phyloP scores from a whole-genome alignment of 768 basidiomycete species.

The Harrya chromipes region DNA sequence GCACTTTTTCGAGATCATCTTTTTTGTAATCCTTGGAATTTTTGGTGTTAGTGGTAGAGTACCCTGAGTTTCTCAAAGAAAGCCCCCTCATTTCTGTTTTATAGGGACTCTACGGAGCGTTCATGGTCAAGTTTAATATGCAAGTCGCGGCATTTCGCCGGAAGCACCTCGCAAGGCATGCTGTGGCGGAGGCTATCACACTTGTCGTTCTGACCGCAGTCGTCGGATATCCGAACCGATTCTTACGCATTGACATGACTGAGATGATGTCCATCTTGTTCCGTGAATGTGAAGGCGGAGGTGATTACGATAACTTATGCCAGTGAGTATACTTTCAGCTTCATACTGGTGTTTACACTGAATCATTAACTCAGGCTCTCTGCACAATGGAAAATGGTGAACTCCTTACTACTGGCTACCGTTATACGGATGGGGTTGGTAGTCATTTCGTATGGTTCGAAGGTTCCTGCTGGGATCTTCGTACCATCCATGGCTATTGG shows the following conservation, averaged over 20 bases:
- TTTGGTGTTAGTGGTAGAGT: slow-evolving; percentile 70
- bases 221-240: slow-evolving; percentile 92
- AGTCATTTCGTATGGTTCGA: slow-evolving; percentile 91
- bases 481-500: slow-evolving; percentile 99
- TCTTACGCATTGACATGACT: slow-evolving; percentile 96
- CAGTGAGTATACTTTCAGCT: slow-evolving; percentile 59
- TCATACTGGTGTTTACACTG: slow-evolving; percentile 1
- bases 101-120: slow-evolving; percentile 95
- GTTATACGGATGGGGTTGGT: slow-evolving; percentile 84
- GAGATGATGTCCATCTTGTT: slow-evolving; percentile 94
- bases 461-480: slow-evolving; percentile 97
- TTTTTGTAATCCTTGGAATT: slow-evolving; percentile 91
- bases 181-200: slow-evolving; percentile 83
- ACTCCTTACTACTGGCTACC: slow-evolving; percentile 88
- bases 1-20: slow-evolving; percentile 99
- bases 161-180: slow-evolving; percentile 81
- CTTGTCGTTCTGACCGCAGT: slow-evolving; percentile 88
- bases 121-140: slow-evolving; percentile 95
- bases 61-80: neutral
- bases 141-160: slow-evolving; percentile 93
- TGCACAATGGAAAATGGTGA: slow-evolving; percentile 92
- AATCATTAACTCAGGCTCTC: slow-evolving; percentile 54
- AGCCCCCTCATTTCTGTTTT: slow-evolving; percentile 10
- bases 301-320: slow-evolving; percentile 89
- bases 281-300: slow-evolving; percentile 91